Conservation (phyloP, 345 rosid genomes). For the Murraya paniculata region DNA sequence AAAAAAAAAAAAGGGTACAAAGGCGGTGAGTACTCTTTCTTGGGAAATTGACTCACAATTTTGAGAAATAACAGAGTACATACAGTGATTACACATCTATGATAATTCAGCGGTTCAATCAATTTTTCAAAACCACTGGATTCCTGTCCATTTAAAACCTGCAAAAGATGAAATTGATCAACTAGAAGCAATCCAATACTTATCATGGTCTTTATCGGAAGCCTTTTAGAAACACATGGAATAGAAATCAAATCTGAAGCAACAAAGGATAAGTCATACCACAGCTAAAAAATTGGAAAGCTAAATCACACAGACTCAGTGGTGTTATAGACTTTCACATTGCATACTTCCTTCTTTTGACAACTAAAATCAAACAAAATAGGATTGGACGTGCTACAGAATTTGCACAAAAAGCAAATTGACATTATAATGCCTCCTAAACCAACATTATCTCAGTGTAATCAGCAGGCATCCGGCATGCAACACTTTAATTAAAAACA, state of each 20-base stretch:
- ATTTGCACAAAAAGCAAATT: background rate
- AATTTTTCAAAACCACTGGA: slow-evolving; percentile 32
- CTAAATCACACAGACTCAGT: background rate
- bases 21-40: too few relatives aligned
- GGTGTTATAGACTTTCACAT: background rate
- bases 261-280: background rate
- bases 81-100: slow-evolving; percentile 37
- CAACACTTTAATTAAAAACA: background rate
- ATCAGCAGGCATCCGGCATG: background rate
- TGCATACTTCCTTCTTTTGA: background rate
- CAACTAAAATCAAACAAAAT: background rate
- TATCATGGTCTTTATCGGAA: background rate
- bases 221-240: background rate
- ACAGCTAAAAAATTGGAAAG: background rate
- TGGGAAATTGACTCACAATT: background rate
- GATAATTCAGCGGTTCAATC: slow-evolving; percentile 23
- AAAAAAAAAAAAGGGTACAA: background rate
- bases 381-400: background rate
- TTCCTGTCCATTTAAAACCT: slow-evolving; percentile 16
- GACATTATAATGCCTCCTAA: background rate
- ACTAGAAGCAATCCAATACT: background rate
- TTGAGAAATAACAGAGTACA: slow-evolving; percentile 7
- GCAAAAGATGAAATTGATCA: slow-evolving; percentile 10
- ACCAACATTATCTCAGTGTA: background rate
- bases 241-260: background rate